Base-by-base conservation (phyloP, 1,284 basidiomycete species). In the Farysia itapuensis region DNA sequence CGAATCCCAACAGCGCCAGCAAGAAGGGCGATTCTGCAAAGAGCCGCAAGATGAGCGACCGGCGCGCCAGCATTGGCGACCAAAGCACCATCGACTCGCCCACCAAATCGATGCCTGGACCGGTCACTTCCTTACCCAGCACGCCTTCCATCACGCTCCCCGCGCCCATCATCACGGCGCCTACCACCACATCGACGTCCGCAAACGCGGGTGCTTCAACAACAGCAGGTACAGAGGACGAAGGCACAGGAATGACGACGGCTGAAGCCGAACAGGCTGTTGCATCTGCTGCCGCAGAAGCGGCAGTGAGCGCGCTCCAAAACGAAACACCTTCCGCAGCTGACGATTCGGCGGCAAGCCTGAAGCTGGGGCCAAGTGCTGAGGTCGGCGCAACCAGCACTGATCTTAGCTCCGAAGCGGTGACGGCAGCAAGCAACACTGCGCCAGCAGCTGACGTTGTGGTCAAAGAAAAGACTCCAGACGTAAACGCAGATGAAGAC, bases 231-330 rank as follows among this genome's bases (percentile, higher is more conserved):
- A 16, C 32, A 19, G 33, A 33, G 23, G 48, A 8, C 3, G 33
- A n/a, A 6, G 33, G 1, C 8, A 18, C 15, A 5, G 11, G 15
- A 3, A 53, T 60, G 57, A 53, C 57, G n/a, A 60, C 50, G 2
- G 57, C 48, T 18, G 57, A 60, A 39, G 57, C 57, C 3, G 57
- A 60, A 24, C 33, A 45, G 23, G 57, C 46, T 1, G 50, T 53
- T 0, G 57, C 50, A 7, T 45, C 38, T 16, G 57, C 57, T 9
- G 57, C 57, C 5, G 46, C 57, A n/a, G 50, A 53, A 35, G 57
- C 57, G 19, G 57, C 50, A 4, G 50, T 60, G 25, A 44, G 53
- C 25, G 50, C 46, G 23, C 18, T 60, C 28, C 50, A 53, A 24
- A 45, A 53, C 20, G 44, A 47, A 9, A 42, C 30, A 8, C 11